Conservation (phyloP, 2,329 filamentous ascomycete species). For the Sordariomycetes sp. region DNA sequence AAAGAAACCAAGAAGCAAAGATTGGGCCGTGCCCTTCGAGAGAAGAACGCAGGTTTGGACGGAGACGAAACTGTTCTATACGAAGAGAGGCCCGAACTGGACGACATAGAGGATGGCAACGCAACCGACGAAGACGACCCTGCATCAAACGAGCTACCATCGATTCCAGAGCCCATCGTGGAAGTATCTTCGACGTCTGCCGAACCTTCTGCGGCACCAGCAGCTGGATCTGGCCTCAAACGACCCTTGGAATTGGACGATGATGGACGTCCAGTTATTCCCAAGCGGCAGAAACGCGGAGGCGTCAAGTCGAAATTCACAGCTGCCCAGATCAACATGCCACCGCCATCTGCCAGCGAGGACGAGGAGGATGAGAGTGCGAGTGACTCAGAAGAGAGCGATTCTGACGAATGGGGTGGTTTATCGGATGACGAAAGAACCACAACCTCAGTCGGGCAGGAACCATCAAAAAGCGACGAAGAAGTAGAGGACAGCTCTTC, state of each 20-base stretch:
- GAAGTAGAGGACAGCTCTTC: conserved; percentile 12
- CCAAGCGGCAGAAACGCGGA: conserved; percentile 69
- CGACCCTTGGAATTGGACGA: conserved; percentile 74
- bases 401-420: conserved; percentile 50
- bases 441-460: conserved; percentile 11
- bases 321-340: conserved; percentile 22
- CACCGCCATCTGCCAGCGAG: conserved; percentile 26
- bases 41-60: conserved; percentile 48
- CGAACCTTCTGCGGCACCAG: background rate
- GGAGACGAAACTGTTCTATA: conserved; percentile 4
- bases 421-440: conserved; percentile 29
- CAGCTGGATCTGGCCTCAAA: conserved; percentile 72
- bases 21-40: conserved; percentile 53
- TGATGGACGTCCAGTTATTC: conserved; percentile 70
- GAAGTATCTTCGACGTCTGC: background rate
- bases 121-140: background rate
- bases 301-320: conserved; percentile 48
- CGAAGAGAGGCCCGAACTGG: background rate
- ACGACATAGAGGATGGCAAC: conserved; percentile 8
- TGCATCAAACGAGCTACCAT: background rate
- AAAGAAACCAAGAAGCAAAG: conserved; percentile 64
- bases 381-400: conserved; percentile 20
- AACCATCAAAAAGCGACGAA: conserved; percentile 16
- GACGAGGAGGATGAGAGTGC: conserved; percentile 16
- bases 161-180: background rate